Conservation (phyloP, 2,329 filamentous ascomycete species). For the Sclerotinia spermophila region DNA sequence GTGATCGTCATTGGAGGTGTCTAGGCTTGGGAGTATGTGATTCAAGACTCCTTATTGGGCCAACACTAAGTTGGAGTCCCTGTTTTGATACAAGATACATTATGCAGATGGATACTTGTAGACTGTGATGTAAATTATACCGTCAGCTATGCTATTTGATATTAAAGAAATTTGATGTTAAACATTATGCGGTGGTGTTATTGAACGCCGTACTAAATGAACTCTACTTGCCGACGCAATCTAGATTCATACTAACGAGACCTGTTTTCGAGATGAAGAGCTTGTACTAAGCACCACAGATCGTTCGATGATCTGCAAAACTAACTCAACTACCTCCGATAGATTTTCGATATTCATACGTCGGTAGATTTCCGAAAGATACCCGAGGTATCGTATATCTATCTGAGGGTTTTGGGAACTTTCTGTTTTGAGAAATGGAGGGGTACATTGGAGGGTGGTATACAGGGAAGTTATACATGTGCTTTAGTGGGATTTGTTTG, state of each 20-base stretch:
- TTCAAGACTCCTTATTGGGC: not conserved
- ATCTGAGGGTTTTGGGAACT: not conserved
- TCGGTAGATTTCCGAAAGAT: conserved; percentile 1
- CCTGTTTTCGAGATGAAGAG: not conserved
- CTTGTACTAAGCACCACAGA: not conserved
- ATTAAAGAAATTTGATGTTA: not conserved
- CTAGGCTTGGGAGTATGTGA: too few species aligned
- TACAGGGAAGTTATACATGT: not conserved
- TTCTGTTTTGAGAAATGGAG: not conserved
- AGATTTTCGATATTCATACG: not conserved
- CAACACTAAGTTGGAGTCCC: not conserved
- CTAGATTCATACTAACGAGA: too few species aligned
- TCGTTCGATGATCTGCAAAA: not conserved
- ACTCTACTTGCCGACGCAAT: not conserved
- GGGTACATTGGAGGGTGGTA: not conserved
- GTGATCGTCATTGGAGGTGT: not conserved
- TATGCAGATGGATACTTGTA: not conserved
- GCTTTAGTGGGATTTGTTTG: not conserved
- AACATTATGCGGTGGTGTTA: not conserved
- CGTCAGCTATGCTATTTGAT: not conserved
- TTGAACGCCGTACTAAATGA: not conserved
- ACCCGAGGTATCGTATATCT: not conserved
- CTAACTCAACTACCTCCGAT: not conserved
- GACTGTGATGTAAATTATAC: not conserved
- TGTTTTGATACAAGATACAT: not conserved